These are phyloP conservation scores for Glycine tomentella DNA, from an alignment of 306 rosid genomes.

Conservation along the genomic window DNA sequence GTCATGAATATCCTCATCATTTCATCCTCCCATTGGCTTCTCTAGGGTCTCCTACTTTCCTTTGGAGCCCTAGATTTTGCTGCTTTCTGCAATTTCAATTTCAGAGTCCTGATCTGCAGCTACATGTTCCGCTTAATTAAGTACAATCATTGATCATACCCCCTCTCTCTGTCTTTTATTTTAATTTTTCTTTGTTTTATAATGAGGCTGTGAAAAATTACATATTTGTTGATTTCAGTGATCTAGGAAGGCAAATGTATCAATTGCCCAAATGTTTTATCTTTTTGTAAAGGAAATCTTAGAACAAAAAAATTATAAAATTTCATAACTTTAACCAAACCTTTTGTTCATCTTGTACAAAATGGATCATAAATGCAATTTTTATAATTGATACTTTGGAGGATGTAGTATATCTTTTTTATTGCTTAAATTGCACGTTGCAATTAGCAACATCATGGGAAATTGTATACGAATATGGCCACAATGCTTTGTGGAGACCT, in stretches of 20 bases:
- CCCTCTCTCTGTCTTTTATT: neutral
- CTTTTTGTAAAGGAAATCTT: neutral
- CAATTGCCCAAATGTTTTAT: neutral
- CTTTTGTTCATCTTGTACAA: neutral
- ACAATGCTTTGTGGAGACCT: neutral
- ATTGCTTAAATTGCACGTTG: neutral
- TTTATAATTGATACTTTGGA: constrained; percentile 10
- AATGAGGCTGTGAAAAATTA: neutral
- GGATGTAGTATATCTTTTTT: neutral
- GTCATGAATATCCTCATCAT: constrained; percentile 48
- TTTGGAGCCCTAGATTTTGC: constrained; percentile 67
- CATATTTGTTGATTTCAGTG: neutral
- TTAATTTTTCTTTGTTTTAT: constrained; percentile 13
- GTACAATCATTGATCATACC: constrained; percentile 36
- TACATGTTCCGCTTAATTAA: constrained; percentile 58
- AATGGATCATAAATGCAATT: constrained; percentile 27
- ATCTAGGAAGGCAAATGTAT: neutral
- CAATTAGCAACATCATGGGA: neutral
- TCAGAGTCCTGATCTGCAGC: constrained; percentile 40
- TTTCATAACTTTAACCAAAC: neutral
- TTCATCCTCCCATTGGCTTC: constrained; percentile 25
- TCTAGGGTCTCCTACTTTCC: constrained; percentile 65
- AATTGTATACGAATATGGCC: neutral
- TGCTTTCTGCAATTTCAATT: constrained; percentile 19
- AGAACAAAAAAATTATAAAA: neutral